Base-by-base conservation (phyloP, 352 stramenopile species). In the Bremia lactucae region DNA sequence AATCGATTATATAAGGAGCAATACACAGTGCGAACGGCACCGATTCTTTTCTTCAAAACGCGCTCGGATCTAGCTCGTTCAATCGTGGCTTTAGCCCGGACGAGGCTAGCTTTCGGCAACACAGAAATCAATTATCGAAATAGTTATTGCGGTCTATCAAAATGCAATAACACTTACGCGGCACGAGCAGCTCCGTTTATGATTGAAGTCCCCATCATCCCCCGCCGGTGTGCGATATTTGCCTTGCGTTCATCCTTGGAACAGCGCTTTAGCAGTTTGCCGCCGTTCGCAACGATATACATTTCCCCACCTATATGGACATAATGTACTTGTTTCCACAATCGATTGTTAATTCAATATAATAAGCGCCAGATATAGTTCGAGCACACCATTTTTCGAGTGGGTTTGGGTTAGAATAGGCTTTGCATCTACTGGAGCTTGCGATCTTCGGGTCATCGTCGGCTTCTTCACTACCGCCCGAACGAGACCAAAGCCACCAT, bases 1-100 rank as follows among this genome's bases (percentile, higher is more conserved):
- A 85, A 88, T 24, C 76, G 69, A 43, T 86, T 87, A 63, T 79
- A 91, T 52, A 87, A 91, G 10, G 61, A 68, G 44, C 78, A 91
- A 45, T 87, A 82, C 42, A 86, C 75, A 6, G 73, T 88, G 18
- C 78, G 75, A 22, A 70, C 33, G 29, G 59, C 57, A 1, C 52
- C 46, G 2, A 35, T 21, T 15, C 65, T 69, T 20, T 58, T 52
- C 8, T 42, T 39, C n/a, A 72, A 59, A 11, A 66, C 34, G 10
- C 62, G 72, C 10, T 65, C 65, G 16, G 16, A 60, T 26, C 68
- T 65, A 16, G 72, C 73, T 13, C 72, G 72, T 5, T 65, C 55
- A 28, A 86, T 55, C 1, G 55, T 66, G n/a, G 55, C 59, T 46
- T 81, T 72, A 0, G 75, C 75, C 37, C 71, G 71, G 13, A 43